Percentiles rank a stretch among this genome's conserved stretches.
These are phyloP conservation scores for Lentinula boryana DNA, from an alignment of 768 basidiomycete genomes.

Conservation along the genomic window DNA sequence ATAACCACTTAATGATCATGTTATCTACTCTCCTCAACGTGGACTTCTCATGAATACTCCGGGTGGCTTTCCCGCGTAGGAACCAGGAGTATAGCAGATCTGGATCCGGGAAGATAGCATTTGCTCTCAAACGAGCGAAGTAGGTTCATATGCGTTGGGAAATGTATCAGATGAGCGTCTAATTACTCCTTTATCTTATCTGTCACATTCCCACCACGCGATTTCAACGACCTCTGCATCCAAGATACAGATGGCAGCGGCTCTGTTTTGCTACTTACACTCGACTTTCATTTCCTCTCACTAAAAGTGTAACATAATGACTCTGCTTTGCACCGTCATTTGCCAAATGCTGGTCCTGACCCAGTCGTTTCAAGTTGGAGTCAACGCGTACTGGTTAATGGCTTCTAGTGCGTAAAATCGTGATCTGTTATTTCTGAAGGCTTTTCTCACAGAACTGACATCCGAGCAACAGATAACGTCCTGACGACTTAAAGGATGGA, in stretches of 20 bases:
- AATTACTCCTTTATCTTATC: neutral
- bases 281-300: neutral
- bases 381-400: conserved; percentile 22
- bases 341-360: neutral
- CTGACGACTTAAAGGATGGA: conserved; percentile 11
- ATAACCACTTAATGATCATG: too few species aligned
- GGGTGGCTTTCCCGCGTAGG: too few species aligned
- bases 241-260: neutral
- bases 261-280: neutral
- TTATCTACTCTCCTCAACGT: too few species aligned
- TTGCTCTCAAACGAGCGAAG: too few species aligned
- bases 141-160: too few species aligned
- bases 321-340: neutral
- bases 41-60: too few species aligned
- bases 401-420: conserved; percentile 19
- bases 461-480: conserved; percentile 5
- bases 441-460: neutral
- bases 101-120: too few species aligned
- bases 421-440: neutral
- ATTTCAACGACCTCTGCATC: neutral
- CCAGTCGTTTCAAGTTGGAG: neutral
- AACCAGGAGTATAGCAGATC: too few species aligned
- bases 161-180: neutral
- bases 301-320: too few species aligned
- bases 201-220: neutral